Base-by-base conservation (phyloP, 225 moss, liverwort and hornwort genomes). In the Bryoerythrophyllum caledonicum region DNA sequence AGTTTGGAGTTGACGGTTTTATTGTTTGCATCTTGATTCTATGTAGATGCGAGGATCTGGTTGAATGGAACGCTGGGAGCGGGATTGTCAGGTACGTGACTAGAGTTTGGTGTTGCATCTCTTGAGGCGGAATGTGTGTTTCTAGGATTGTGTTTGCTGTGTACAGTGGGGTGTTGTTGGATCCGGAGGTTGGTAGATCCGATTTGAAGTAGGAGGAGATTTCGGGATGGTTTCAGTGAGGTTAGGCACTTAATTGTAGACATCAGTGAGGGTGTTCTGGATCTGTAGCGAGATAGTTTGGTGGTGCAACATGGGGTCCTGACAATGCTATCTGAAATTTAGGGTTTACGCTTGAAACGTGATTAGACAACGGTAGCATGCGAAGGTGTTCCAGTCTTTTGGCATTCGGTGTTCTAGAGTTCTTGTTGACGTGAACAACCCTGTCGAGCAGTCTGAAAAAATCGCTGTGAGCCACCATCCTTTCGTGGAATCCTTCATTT, bases 321-420 rank as follows among this genome's bases (percentile, higher is more conserved):
- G 56, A 30, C 13, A 64, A 35, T 62, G 80, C 55, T 46, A 28
- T 58, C 38, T 67, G 40, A 67, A 66, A n/a, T 67, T 40, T 58
- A 35, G 43, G 55, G n/a, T 81, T 41, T 43, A 21, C 24, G 41
- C 12, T 41, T 77, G 60, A 46, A 64, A 55, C 37, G 37, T 77
- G 59, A 58, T 16, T 83, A 85, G 83, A 85, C 84, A 68, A 88
- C 82, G 34, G 86, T 84, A 49, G 6, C 1, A 2, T 15, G 37
- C 37, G 7, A 85, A 83, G 13, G 86, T 81, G 85, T 62, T 85
- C 90, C 32, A 32, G 9, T 88, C 86, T 9, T 86, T 92, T 43
- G 86, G 85, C 51, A 85, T 76, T 78, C 77, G 78, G 44, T 92
- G 83, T 73, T 92, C 85, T 74, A 65, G 82, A 73, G 74, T 88